Percentiles rank a stretch among this genome's conserved stretches.
Evolutionary conservation across 2,329 filamentous ascomycete species (phyloP).

Genomic region (Septoria linicola): DNA sequence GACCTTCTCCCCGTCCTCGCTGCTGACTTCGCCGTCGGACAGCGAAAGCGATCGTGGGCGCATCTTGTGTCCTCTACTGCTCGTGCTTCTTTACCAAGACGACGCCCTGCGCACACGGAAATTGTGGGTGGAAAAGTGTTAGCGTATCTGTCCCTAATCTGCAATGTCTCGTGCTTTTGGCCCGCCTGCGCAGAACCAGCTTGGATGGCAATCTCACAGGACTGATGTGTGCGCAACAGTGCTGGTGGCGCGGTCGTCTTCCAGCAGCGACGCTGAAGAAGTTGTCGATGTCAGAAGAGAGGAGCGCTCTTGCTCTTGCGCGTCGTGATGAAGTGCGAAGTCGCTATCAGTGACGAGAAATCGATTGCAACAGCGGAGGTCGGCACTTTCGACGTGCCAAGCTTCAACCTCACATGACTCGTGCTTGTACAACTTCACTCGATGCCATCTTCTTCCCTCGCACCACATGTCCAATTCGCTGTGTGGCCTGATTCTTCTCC

Average conservation of each 20-base stretch:
- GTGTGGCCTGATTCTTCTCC: no score
- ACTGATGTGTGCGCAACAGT: slow-evolving; percentile 24
- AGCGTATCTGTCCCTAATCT: slow-evolving; percentile 25
- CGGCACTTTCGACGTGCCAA: neutral
- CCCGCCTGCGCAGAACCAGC: slow-evolving; percentile 28
- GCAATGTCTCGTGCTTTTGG: slow-evolving; percentile 14
- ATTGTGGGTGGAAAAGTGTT: slow-evolving; percentile 24
- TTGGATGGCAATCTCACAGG: slow-evolving; percentile 34
- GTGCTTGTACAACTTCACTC: no score
- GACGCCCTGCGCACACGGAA: slow-evolving; percentile 25
- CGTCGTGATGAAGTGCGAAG: neutral
- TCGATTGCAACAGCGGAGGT: neutral
- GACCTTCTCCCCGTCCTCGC: slow-evolving; percentile 74
- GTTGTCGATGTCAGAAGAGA: no score
- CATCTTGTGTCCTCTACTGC: slow-evolving; percentile 35
- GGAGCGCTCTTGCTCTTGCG: slow-evolving; percentile 13
- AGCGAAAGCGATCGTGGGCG: slow-evolving; percentile 62
- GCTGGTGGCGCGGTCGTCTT: slow-evolving; percentile 1
- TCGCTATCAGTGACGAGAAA: slow-evolving; percentile 12
- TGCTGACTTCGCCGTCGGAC: slow-evolving; percentile 77
- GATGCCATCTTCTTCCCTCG: no score
- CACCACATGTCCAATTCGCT: no score
- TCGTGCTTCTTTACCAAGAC: slow-evolving; percentile 18
- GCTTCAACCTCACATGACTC: neutral
- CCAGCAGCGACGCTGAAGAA: slow-evolving; percentile 19